Percentiles rank a stretch among this genome's conserved stretches.
Conservation (phyloP, 352 stramenopile genomes). For the Pythium dissotocum region DNA sequence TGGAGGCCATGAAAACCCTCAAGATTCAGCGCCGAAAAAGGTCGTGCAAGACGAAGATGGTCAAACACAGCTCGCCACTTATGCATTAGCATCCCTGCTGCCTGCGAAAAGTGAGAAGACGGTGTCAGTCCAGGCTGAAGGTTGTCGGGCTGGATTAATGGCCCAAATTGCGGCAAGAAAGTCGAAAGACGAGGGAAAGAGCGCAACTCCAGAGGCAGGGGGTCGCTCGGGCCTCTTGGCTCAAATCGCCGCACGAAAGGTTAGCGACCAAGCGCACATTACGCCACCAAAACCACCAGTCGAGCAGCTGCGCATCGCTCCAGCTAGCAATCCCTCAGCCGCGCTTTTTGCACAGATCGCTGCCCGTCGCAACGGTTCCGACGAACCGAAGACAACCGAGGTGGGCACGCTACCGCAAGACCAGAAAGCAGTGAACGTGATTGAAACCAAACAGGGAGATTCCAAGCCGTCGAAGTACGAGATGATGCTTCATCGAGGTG, state of each 20-base stretch:
- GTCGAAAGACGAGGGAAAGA: background rate
- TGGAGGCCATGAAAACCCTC: constrained; percentile 17
- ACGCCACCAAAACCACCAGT: background rate
- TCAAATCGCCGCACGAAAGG: background rate
- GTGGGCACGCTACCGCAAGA: background rate
- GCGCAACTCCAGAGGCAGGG: background rate
- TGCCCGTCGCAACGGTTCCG: background rate
- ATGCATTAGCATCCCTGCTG: background rate
- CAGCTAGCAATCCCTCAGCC: background rate
- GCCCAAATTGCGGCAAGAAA: constrained; percentile 3
- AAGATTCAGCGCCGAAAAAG: constrained; percentile 23
- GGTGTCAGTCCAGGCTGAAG: background rate
- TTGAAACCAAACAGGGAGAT: background rate
- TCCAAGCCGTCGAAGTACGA: constrained; percentile 43
- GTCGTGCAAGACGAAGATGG: background rate
- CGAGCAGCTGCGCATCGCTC: background rate
- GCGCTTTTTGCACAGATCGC: constrained; percentile 21
- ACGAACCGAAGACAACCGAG: background rate
- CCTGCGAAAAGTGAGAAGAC: background rate
- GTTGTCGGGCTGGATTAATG: background rate
- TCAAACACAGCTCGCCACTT: background rate
- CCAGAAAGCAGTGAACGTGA: background rate
- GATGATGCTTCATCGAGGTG: constrained; percentile 65
- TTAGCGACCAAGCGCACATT: background rate
- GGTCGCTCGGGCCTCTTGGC: background rate